phyloP scores from a whole-genome alignment of 768 basidiomycete species.

The Suillus hirtellus region DNA sequence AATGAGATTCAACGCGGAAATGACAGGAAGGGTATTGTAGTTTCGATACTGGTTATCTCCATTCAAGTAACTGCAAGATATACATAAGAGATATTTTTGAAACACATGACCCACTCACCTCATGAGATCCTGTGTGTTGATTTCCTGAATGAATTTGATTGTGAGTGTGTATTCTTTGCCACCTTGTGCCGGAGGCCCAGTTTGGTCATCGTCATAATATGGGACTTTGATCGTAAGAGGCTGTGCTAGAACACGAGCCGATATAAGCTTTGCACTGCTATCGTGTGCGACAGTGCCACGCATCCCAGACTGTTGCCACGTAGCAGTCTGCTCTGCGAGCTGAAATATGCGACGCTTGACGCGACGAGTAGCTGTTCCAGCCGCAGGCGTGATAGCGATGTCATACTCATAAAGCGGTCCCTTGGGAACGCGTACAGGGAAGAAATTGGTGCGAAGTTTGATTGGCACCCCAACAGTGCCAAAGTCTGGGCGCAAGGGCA shows the following conservation, averaged over 20 bases:
- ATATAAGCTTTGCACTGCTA: slow-evolving; percentile 44
- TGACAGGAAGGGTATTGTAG: slow-evolving; percentile 47
- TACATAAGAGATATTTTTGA: slow-evolving; percentile 12
- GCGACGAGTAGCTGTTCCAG: slow-evolving; percentile 35
- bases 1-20: slow-evolving; percentile 52
- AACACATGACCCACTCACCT: slow-evolving; percentile 32
- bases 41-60: slow-evolving; percentile 44
- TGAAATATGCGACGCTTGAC: slow-evolving; percentile 48
- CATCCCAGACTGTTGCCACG: slow-evolving; percentile 44
- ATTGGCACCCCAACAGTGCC: slow-evolving; percentile 44
- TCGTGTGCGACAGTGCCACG: slow-evolving; percentile 48
- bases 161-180: slow-evolving; percentile 45
- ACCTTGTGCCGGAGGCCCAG: slow-evolving; percentile 29
- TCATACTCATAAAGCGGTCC: slow-evolving; percentile 51
- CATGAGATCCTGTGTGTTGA: slow-evolving; percentile 43
- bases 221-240: slow-evolving; percentile 40
- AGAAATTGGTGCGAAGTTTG: slow-evolving; percentile 55
- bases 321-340: slow-evolving; percentile 44
- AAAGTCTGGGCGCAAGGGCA: slow-evolving; percentile 51
- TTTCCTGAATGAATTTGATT: slow-evolving; percentile 42
- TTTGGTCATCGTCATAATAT: slow-evolving; percentile 50
- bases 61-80: slow-evolving; percentile 40
- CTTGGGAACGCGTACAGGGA: slow-evolving; percentile 48
- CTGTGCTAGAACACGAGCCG: slow-evolving; percentile 41
- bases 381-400: slow-evolving; percentile 39